A percentile compares a stretch with the other conserved stretches of the same genome.
These are phyloP conservation scores for Vanrija humicola DNA, from an alignment of 1,284 basidiomycete species.

Conservation along the genomic window DNA sequence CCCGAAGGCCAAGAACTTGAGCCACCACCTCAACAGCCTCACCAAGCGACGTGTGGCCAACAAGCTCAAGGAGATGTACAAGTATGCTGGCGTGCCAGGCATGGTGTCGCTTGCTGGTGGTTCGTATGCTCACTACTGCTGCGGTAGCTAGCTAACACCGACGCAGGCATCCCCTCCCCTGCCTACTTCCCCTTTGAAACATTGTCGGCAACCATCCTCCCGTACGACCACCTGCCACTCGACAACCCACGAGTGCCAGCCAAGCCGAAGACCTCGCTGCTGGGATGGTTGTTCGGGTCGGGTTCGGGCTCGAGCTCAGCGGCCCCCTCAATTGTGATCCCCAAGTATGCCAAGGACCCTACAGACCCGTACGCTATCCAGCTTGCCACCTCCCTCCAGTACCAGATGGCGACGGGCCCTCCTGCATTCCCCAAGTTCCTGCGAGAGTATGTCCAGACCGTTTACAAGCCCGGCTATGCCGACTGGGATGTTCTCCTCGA, in stretches of 20 bases:
- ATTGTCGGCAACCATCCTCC: constrained; percentile 40
- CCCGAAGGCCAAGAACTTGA: constrained; percentile 55
- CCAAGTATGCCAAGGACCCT: constrained; percentile 53
- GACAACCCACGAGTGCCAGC: constrained; percentile 55
- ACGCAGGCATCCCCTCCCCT: constrained; percentile 46
- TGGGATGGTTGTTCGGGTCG: constrained; percentile 60
- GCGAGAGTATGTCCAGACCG: constrained; percentile 58
- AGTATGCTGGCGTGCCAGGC: constrained; percentile 34
- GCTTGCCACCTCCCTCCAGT: constrained; percentile 67
- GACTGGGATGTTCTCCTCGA: constrained; percentile 64
- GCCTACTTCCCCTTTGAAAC: constrained; percentile 50
- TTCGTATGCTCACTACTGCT: neutral
- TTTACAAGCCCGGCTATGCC: constrained; percentile 66
- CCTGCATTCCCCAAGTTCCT: constrained; percentile 45
- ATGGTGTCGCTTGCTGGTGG: constrained; percentile 25
- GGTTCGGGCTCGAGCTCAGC: neutral
- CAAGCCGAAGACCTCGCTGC: constrained; percentile 45
- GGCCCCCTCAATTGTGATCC: constrained; percentile 55
- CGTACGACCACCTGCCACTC: constrained; percentile 39
- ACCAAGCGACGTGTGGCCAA: constrained; percentile 56
- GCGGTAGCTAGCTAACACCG: neutral
- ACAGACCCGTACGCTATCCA: constrained; percentile 53
- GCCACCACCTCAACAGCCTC: constrained; percentile 59
- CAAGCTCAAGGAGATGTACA: constrained; percentile 58
- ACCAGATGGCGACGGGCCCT: constrained; percentile 53